phyloP scores from a whole-genome alignment of 2,329 filamentous ascomycete species.

The Fusarium equiseti region DNA sequence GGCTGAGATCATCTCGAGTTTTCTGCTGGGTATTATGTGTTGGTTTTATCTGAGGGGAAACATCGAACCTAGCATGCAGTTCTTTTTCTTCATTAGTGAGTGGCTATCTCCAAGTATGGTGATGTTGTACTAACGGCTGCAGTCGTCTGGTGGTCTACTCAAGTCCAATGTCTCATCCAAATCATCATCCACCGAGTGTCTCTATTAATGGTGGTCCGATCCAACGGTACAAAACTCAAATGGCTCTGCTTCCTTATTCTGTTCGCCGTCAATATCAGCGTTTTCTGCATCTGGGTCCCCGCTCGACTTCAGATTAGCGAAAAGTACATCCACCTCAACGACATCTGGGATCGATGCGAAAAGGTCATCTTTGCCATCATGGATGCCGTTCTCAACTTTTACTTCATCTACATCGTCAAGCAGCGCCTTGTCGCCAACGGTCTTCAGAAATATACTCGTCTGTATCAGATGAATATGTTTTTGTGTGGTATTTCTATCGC shows the following conservation, averaged over 20 bases:
- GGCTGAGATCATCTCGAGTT: conserved; percentile 45
- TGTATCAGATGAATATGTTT: conserved; percentile 55
- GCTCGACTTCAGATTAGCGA: conserved; percentile 57
- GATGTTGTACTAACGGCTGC: background rate
- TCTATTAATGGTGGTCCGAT: conserved; percentile 58
- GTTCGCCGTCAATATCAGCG: conserved; percentile 60
- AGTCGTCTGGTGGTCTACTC: conserved; percentile 53
- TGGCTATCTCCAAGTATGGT: background rate
- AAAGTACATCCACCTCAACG: conserved; percentile 57
- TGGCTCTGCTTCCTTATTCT: conserved; percentile 59
- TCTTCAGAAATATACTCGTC: conserved; percentile 61
- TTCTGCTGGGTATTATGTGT: conserved; percentile 41
- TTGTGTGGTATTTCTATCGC: conserved; percentile 49
- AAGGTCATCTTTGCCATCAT: conserved; percentile 62
- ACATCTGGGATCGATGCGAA: conserved; percentile 64
- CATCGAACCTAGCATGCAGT: conserved; percentile 50
- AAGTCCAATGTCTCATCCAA: conserved; percentile 60
- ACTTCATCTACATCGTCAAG: conserved; percentile 60
- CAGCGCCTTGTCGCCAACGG: conserved; percentile 60
- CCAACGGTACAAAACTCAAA: conserved; percentile 54
- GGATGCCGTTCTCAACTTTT: conserved; percentile 61
- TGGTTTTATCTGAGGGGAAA: conserved; percentile 43
- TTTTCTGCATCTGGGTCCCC: conserved; percentile 65
- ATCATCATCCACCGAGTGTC: conserved; percentile 65
- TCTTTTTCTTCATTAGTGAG: conserved; percentile 47